Conservation (phyloP, 257 asterid genomes). For the Plantago elongata region DNA sequence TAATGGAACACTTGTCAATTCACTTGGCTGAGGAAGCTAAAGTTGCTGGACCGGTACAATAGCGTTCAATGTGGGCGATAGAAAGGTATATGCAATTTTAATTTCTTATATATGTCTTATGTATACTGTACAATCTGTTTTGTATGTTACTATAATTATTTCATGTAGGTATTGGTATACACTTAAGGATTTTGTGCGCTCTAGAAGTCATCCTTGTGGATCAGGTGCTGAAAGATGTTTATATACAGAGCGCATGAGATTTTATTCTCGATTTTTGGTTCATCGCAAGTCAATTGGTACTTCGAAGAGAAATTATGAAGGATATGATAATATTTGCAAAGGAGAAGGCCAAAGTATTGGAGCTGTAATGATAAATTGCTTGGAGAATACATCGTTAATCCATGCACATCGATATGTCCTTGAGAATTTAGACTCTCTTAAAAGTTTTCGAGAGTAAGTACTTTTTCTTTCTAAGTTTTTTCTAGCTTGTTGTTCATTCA, state of each 20-base stretch:
- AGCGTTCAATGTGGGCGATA: background rate
- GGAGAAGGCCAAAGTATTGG: constrained; percentile 1
- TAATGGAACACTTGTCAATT: background rate
- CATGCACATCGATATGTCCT: constrained; percentile 4
- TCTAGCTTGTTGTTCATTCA: background rate
- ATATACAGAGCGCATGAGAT: background rate
- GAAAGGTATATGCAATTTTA: background rate
- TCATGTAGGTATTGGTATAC: background rate
- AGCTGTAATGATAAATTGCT: background rate
- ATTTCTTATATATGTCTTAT: background rate
- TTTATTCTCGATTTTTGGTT: background rate
- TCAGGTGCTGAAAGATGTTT: background rate
- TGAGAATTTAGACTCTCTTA: background rate
- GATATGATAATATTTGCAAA: constrained; percentile 1
- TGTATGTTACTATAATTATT: background rate
- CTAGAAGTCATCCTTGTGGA: background rate
- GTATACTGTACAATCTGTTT: background rate
- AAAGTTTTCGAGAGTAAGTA: background rate
- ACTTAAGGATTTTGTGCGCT: background rate
- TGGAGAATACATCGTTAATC: background rate
- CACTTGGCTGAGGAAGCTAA: constrained; percentile 8
- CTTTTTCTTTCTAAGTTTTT: background rate
- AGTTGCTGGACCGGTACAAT: background rate
- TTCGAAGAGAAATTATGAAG: background rate
- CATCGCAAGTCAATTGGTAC: background rate